Conservation (phyloP, 2,329 filamentous ascomycete species). For the Aotearoamyces nothofagi region DNA sequence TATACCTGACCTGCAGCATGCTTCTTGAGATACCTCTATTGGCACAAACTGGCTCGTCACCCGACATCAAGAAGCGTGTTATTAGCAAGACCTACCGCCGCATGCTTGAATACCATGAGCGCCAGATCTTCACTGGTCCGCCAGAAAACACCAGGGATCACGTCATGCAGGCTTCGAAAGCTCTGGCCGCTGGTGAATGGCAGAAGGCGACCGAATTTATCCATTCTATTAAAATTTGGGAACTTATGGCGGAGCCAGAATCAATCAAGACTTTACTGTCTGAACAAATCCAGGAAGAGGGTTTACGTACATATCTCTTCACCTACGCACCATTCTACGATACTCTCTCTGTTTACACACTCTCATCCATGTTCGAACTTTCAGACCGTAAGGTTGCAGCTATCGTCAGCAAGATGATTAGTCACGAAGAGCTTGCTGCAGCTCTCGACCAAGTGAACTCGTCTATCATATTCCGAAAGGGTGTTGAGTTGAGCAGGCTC, state of each 20-base stretch:
- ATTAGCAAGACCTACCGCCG: slow-evolving; percentile 99
- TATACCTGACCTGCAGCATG: slow-evolving; percentile 98
- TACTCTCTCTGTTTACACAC: slow-evolving; percentile 72
- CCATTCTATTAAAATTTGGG: slow-evolving; percentile 99
- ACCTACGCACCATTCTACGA: slow-evolving; percentile 99
- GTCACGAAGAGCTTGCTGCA: slow-evolving; percentile 91
- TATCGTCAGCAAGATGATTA: slow-evolving; percentile 98
- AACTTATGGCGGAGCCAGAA: slow-evolving; percentile 82
- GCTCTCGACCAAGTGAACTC: slow-evolving; percentile 96
- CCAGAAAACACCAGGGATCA: slow-evolving; percentile 98
- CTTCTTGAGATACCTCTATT: slow-evolving; percentile 94
- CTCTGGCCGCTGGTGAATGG: slow-evolving; percentile 93
- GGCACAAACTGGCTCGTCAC: slow-evolving; percentile 90
- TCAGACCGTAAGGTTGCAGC: slow-evolving; percentile 82
- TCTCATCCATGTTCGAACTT: slow-evolving; percentile 92
- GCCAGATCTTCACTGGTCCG: slow-evolving; percentile 96
- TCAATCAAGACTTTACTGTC: slow-evolving; percentile 96
- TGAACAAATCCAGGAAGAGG: slow-evolving; percentile 97
- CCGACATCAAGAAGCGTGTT: slow-evolving; percentile 90
- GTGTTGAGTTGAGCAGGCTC: slow-evolving; percentile 88
- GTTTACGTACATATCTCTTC: slow-evolving; percentile 94
- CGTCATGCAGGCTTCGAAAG: slow-evolving; percentile 98
- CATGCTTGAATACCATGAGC: slow-evolving; percentile 98
- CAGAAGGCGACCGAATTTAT: slow-evolving; percentile 91
- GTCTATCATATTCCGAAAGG: slow-evolving; percentile 98